Base-by-base conservation (phyloP, 2,329 filamentous ascomycete species). In the Exophiala mesophila region DNA sequence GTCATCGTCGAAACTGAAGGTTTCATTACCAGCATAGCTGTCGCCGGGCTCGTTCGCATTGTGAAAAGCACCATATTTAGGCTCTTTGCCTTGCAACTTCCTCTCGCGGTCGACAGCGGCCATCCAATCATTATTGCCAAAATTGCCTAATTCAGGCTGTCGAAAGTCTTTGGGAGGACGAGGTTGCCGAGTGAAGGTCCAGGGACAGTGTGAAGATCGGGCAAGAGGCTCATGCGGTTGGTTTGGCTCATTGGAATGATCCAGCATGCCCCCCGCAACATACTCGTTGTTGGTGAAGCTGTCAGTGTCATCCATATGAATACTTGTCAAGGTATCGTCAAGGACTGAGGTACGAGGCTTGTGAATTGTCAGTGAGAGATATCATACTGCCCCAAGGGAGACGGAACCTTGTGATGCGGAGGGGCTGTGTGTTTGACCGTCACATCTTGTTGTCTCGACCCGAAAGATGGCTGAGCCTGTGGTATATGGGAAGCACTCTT, bases 261-360 rank as follows among this genome's bases (percentile, higher is more conserved):
- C 6, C 7, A 7, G 23, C 23, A 26, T 26, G 23, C 7, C 23
- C 23, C n/a, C n/a, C n/a, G n/a, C n/a, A n/a, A n/a, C n/a, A n/a
- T n/a, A n/a, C n/a, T n/a, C n/a, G n/a, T n/a, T 36, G 18, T 50
- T 43, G 31, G 28, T 36, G 19, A 48, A 26, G 29, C 44, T 46
- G 19, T 32, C 45, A 8, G 44, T 49, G 28, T 52, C 47, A 15
- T 54, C 52, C 28, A 53, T 39, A 24, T 48, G 39, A 18, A 54
- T 40, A 26, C 23, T 26, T 36, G 49, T 54, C 35, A 43, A 29
- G 5, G 52, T 54, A 33, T 54, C 47, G 23, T 26, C 23, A 12
- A 26, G 23, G 7, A 26, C 23, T 6, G 7, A 6, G 12, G 23
- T 6, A 26, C 23, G 23, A 26, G 6, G 23, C 23, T n/a, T n/a